Conservation (phyloP, 164 flowering plant species). For the Brasenia schreberi region DNA sequence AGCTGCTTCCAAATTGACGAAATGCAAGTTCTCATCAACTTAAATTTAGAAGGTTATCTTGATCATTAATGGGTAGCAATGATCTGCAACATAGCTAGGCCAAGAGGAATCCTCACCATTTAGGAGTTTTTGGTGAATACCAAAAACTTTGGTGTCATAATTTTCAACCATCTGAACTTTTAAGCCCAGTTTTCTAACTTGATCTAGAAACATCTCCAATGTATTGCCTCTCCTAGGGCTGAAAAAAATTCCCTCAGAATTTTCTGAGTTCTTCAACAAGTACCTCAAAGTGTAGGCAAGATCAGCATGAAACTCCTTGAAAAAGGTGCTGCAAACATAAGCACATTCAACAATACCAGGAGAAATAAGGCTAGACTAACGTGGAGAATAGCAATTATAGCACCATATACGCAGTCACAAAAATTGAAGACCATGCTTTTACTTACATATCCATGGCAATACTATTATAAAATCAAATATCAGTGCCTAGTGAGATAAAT, state of each 20-base stretch:
- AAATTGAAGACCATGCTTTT: not conserved
- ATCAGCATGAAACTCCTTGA: constrained; percentile 68
- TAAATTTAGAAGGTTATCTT: constrained; percentile 37
- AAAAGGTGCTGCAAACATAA: constrained; percentile 64
- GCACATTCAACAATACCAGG: constrained; percentile 2
- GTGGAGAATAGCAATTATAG: not conserved
- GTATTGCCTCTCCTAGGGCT: constrained; percentile 80
- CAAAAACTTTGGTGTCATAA: constrained; percentile 59
- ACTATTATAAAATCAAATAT: not conserved
- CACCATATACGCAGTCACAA: not conserved
- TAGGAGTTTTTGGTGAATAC: constrained; percentile 27
- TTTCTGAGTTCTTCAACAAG: constrained; percentile 31
- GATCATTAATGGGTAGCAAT: constrained; percentile 72
- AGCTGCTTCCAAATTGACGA: not conserved
- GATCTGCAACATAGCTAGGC: constrained; percentile 76
- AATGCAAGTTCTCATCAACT: not conserved
- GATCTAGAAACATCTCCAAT: constrained; percentile 54
- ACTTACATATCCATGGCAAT: not conserved
- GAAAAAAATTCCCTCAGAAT: constrained; percentile 68
- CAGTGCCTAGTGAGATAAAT: not conserved
- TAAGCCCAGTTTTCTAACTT: constrained; percentile 38
- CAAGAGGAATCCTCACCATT: constrained; percentile 27
- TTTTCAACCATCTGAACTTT: constrained; percentile 35
- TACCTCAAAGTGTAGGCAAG: constrained; percentile 53
- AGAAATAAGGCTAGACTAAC: not conserved